Evolutionary conservation across 441 rosid genomes (phyloP).

Genomic region (Cnidoscolus chayamansa): DNA sequence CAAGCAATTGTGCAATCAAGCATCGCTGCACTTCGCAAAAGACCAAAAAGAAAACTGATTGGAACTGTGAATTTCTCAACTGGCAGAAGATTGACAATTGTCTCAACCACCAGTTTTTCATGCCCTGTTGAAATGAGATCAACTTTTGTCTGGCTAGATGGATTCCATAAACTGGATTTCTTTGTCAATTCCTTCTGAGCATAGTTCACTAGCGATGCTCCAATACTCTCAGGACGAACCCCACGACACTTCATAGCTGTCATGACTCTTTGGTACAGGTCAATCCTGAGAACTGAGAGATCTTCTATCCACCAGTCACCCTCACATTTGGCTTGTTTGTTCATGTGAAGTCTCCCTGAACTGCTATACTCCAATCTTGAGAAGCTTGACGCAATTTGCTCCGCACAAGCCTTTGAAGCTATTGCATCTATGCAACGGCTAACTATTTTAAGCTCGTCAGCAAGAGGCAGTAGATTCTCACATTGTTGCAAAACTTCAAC

Average conservation of each 20-base stretch:
- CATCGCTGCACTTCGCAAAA: slow-evolving; percentile 82
- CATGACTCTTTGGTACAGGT: slow-evolving; percentile 75
- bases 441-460: slow-evolving; percentile 77
- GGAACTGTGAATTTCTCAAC: slow-evolving; percentile 90
- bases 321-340: slow-evolving; percentile 69
- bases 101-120: slow-evolving; percentile 76
- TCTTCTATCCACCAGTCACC: slow-evolving; percentile 99
- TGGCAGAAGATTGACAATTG: slow-evolving; percentile 75
- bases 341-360: slow-evolving; percentile 97
- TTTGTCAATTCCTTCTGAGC: slow-evolving; percentile 87
- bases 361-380: slow-evolving; percentile 94
- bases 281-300: slow-evolving; percentile 74
- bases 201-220: slow-evolving; percentile 77
- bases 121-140: slow-evolving; percentile 48
- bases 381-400: slow-evolving; percentile 98
- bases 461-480: slow-evolving; percentile 83
- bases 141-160: slow-evolving; percentile 48
- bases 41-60: slow-evolving; percentile 79
- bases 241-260: slow-evolving; percentile 96
- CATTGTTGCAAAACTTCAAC: slow-evolving; percentile 87
- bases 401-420: slow-evolving; percentile 87
- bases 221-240: slow-evolving; percentile 93
- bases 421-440: slow-evolving; percentile 81
- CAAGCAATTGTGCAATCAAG: slow-evolving; percentile 76
- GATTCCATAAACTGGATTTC: slow-evolving; percentile 66